A percentile compares a stretch with the other conserved stretches of the same genome.
Conservation (phyloP, 768 basidiomycete species). For the Pleurotus tuber-regium region DNA sequence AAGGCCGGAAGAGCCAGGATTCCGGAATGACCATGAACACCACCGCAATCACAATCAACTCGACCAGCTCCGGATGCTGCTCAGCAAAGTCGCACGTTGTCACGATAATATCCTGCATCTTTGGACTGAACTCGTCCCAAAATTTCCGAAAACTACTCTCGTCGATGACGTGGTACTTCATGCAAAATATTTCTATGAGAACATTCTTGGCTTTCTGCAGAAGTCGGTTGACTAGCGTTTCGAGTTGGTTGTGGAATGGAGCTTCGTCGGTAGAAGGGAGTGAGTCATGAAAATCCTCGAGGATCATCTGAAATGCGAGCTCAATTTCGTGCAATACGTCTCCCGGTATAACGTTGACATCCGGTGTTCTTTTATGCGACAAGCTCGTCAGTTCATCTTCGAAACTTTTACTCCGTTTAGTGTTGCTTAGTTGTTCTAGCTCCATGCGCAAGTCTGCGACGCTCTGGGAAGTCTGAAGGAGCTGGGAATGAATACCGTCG, state of each 20-base stretch:
- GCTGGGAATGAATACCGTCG: neutral
- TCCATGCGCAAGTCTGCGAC: neutral
- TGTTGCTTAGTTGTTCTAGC: neutral
- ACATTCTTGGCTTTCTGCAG: constrained; percentile 24
- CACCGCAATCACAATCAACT: constrained; percentile 20
- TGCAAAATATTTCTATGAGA: constrained; percentile 20
- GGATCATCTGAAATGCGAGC: constrained; percentile 16
- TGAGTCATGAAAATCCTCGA: constrained; percentile 23
- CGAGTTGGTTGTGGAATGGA: constrained; percentile 25
- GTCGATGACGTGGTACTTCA: constrained; percentile 18
- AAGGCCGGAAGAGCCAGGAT: constrained; percentile 24
- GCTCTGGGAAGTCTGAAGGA: neutral
- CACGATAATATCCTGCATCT: constrained; percentile 21
- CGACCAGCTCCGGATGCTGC: constrained; percentile 29
- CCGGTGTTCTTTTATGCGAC: neutral
- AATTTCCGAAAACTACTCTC: constrained; percentile 20
- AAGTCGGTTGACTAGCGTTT: constrained; percentile 15
- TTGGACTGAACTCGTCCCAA: constrained; percentile 22
- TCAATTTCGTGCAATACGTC: constrained; percentile 17
- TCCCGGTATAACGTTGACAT: neutral
- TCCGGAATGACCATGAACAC: constrained; percentile 28
- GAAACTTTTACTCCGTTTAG: neutral
- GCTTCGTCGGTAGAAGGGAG: constrained; percentile 30
- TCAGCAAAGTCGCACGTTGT: constrained; percentile 31
- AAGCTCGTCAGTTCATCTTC: no score